These are phyloP conservation scores for Tylopilus plumbeoviolaceoides DNA, from an alignment of 768 basidiomycete species.

Conservation along the genomic window DNA sequence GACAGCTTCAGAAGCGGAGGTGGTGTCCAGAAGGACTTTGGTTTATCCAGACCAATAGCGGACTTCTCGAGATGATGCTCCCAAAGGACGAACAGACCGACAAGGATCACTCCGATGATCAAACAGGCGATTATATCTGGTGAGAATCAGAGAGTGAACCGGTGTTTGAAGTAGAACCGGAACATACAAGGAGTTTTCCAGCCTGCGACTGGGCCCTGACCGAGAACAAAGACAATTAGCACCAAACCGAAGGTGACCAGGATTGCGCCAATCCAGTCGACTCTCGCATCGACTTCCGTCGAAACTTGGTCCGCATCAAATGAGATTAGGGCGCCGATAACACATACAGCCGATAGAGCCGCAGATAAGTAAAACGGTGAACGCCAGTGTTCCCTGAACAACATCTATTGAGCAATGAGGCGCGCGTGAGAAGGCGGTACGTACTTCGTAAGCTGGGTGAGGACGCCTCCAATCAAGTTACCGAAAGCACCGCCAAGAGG, in stretches of 20 bases:
- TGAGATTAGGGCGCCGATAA: conserved; percentile 49
- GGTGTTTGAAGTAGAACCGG: conserved; percentile 14
- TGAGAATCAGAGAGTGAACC: conserved; percentile 5
- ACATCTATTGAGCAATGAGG: background rate
- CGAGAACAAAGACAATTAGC: conserved; percentile 69
- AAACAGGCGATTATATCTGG: conserved; percentile 70
- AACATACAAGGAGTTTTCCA: conserved; percentile 58
- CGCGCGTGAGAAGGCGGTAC: conserved; percentile 1
- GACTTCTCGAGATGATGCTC: conserved; percentile 53
- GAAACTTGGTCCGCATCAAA: conserved; percentile 56
- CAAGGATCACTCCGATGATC: conserved; percentile 53
- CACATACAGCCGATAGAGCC: conserved; percentile 51
- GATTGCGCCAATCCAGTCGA: conserved; percentile 77
- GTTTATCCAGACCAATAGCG: conserved; percentile 7
- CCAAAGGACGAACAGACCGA: conserved; percentile 60
- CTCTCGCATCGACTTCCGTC: conserved; percentile 38
- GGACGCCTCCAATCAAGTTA: conserved; percentile 61
- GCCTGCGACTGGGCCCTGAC: conserved; percentile 59
- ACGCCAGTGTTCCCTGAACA: conserved; percentile 53
- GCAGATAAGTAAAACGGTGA: conserved; percentile 58
- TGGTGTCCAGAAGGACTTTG: conserved; percentile 34
- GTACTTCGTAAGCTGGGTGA: conserved; percentile 51
- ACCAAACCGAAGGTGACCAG: conserved; percentile 64
- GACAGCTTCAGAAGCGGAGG: conserved; percentile 65
- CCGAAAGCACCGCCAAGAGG: conserved; percentile 79